Evolutionary conservation across 148 eudicot species (phyloP).

Genomic region (Pouteria glomerata): DNA sequence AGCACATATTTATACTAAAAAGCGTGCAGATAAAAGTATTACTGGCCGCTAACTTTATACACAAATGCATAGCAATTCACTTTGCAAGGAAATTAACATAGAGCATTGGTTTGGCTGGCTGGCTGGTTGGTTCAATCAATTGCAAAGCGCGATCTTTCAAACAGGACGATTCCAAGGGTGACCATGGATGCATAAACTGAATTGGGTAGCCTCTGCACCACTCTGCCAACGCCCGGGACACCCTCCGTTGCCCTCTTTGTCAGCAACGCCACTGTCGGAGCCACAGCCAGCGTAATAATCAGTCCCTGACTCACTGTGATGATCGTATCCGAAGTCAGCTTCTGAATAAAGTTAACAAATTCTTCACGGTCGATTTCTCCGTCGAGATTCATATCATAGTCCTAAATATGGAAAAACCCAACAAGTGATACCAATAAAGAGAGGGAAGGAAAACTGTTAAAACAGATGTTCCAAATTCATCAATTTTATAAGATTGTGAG

Average conservation of each 20-base stretch:
- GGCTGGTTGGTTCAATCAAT: conserved; percentile 6
- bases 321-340: conserved; percentile 52
- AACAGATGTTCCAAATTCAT: neutral
- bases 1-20: too few species aligned
- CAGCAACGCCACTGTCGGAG: conserved; percentile 74
- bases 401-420: conserved; percentile 21
- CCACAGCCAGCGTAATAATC: conserved; percentile 63
- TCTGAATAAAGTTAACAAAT: conserved; percentile 53
- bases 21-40: too few species aligned
- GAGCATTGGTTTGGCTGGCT: too few species aligned
- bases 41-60: too few species aligned
- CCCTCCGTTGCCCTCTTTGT: conserved; percentile 83
- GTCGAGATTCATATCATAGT: conserved; percentile 60
- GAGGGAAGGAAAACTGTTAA: neutral
- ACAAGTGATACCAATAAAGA: neutral
- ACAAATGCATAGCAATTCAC: too few species aligned
- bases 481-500: neutral
- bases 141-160: conserved; percentile 42
- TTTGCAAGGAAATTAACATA: too few species aligned
- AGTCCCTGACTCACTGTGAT: conserved; percentile 66
- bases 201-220: conserved; percentile 81
- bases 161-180: conserved; percentile 52
- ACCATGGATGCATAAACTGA: conserved; percentile 75
- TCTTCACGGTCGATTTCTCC: conserved; percentile 72
- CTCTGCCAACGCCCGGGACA: conserved; percentile 70